Base-by-base conservation (phyloP, 495 filamentous ascomycete genomes). In the Parachaetomium inaequale region DNA sequence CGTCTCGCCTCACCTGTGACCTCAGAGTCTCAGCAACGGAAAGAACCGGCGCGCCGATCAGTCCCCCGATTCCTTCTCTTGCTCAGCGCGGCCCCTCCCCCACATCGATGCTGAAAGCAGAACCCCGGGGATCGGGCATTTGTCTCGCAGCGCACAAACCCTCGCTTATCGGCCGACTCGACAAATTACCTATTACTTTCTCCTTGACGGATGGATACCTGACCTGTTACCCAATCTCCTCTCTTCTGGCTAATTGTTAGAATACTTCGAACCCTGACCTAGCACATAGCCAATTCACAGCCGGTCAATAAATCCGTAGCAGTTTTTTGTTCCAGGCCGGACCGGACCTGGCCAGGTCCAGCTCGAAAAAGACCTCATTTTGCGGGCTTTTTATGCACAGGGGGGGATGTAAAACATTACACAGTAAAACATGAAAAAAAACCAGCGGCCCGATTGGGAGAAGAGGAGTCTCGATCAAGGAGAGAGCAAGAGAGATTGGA, bases 321-420 rank as follows among this genome's bases (percentile, higher is more conserved):
- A 15, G n/a, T 43, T 0, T 3, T 3, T 43, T 6, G 47, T 51
- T 40, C 52, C 52, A 55, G 52, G 26, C 34, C 31, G 40, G 40
- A n/a, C 40, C 53, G 14, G 31, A 14, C 38, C 38, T 3, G 38
- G 8, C 38, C 50, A 25, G 31, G 17, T 19, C 32, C 40, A 43
- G 40, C 40, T 43, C 50, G 21, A 19, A 21, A 32, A 42, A 40
- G 36, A 19, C 53, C 42, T 57, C 55, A 57, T 49, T 59, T 50
- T 51, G 45, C 56, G 56, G 32, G 45, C 32, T 51, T 59, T 59
- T 59, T 59, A 50, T 50, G 45, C 32, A 50, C 14, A 15, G 11
- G 15, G 23, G 21, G 15, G 36, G 19, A n/a, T n/a, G n/a, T n/a
- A n/a, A 45, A 55, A 26, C 19, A 25, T 38, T 23, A 6, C n/a